Evolutionary conservation across 2,329 filamentous ascomycete genomes (phyloP), one percentile per base, ranked within the genome.

Genomic region (Claviceps africana): DNA sequence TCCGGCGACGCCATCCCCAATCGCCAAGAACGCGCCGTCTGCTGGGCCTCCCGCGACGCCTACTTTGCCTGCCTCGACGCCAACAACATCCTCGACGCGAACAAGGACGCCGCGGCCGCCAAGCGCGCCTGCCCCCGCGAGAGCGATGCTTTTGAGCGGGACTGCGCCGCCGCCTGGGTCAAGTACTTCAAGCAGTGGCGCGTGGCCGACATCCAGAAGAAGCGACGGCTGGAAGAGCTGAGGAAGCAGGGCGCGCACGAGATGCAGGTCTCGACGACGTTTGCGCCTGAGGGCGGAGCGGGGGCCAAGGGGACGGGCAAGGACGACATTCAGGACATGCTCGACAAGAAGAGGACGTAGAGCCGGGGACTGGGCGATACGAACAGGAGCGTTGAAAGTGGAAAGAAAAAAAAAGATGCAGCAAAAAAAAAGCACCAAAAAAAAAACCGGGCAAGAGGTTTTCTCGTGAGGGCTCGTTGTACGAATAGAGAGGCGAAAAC

Each of bases 171-270:
- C 54, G 90, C 89, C 65, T 98, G 93, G 93, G 93, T 96, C 55
- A 88, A 89, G 70, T 97, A 98, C 70, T 98, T 98, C 72, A 96
- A 97, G 75, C 90, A 96, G 70, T 86, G 89, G 71, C 78, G 93
- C 62, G 88, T 97, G 37, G 91, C 94, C 70, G 93, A 98, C 60
- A 78, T 86, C 63, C 86, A 95, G 61, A 88, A 91, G 69, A 84
- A 86, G 63, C 75, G 83, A 69, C 85, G 88, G 25, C 72, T 95
- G 57, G 83, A 85, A 61, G 80, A 81, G 64, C 78, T 95, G 60
- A 77, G 85, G 64, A 77, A 75, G 47, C 84, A 91, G 66, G 85
- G 86, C 56, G 87, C 85, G 13, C 73, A 77, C 57, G 75, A 78
- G 67, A 75, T 87, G 65, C 66, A 67, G 15, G 67, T 71, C 7